These are phyloP conservation scores for Chenopodium album DNA, from an alignment of 148 eudicot genomes.

Conservation along the genomic window DNA sequence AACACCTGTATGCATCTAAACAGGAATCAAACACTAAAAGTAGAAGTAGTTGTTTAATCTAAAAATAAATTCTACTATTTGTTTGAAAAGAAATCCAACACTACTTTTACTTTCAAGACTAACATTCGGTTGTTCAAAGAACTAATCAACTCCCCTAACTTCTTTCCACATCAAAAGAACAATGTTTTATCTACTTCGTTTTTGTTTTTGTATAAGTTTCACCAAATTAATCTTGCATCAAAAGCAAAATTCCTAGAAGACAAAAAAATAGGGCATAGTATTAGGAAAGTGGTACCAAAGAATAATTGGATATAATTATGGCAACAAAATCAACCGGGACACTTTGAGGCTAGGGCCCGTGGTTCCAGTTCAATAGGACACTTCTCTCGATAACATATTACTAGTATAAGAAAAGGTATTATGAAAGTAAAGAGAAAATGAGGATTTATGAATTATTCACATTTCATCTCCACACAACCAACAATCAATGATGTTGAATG, in stretches of 20 bases:
- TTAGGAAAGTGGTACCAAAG: too few species aligned
- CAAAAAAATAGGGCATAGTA: neutral
- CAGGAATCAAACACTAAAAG: neutral
- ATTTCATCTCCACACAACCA: slow-evolving; percentile 26
- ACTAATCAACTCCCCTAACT: neutral
- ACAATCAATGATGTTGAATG: slow-evolving; percentile 4
- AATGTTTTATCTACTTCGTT: neutral
- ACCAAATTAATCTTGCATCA: slow-evolving; percentile 8
- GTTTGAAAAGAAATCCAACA: neutral
- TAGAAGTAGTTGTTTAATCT: slow-evolving; percentile 1
- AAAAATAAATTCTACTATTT: neutral
- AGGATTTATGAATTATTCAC: slow-evolving; percentile 18
- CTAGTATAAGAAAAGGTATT: neutral
- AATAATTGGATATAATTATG: too few species aligned
- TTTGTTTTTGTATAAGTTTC: neutral
- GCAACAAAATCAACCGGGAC: too few species aligned
- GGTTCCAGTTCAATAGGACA: neutral
- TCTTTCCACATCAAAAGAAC: neutral
- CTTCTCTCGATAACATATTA: neutral
- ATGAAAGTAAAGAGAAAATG: neutral
- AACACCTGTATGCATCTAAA: slow-evolving; percentile 4
- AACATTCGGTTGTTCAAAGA: slow-evolving; percentile 19
- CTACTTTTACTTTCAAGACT: neutral
- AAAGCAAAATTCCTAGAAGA: slow-evolving; percentile 23
- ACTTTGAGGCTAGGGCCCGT: too few species aligned